Percentiles rank a stretch among this genome's conserved stretches.
These are phyloP conservation scores for Pterula multifida DNA, from an alignment of 1,284 basidiomycete genomes.

Conservation along the genomic window DNA sequence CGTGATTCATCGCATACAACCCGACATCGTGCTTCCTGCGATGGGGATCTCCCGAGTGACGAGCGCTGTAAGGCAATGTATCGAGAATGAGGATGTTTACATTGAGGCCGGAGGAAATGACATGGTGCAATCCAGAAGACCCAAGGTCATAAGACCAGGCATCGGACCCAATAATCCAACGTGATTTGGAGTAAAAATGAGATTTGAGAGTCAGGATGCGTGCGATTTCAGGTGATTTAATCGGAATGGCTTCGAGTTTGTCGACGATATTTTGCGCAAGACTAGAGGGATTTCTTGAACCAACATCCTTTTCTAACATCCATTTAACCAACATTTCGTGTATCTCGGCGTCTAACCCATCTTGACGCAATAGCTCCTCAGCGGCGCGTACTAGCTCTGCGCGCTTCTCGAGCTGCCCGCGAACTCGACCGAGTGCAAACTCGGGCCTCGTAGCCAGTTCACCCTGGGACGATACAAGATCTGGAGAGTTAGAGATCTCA, in stretches of 20 bases:
- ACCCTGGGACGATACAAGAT: slow-evolving; percentile 57
- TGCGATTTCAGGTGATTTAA: slow-evolving; percentile 31
- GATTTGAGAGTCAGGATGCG: slow-evolving; percentile 47
- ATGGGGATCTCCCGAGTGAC: slow-evolving; percentile 57
- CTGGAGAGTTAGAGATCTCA: slow-evolving; percentile 78
- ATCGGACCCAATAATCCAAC: slow-evolving; percentile 97
- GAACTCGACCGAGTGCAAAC: slow-evolving; percentile 86
- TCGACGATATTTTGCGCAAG: slow-evolving; percentile 17
- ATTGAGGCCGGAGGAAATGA: slow-evolving; percentile 82
- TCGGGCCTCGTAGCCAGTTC: slow-evolving; percentile 78
- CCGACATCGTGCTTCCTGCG: slow-evolving; percentile 89
- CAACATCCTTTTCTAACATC: slow-evolving; percentile 52
- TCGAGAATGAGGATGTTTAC: slow-evolving; percentile 96
- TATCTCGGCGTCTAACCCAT: slow-evolving; percentile 39
- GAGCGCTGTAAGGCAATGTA: slow-evolving; percentile 76
- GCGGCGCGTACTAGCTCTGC: slow-evolving; percentile 51
- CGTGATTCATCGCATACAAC: slow-evolving; percentile 97
- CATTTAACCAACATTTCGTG: slow-evolving; percentile 67
- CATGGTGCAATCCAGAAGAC: slow-evolving; percentile 92
- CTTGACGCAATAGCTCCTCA: slow-evolving; percentile 43
- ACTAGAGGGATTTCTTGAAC: slow-evolving; percentile 38
- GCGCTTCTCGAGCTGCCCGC: slow-evolving; percentile 69
- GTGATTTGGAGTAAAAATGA: slow-evolving; percentile 56
- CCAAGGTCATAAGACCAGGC: slow-evolving; percentile 97
- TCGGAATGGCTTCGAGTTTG: slow-evolving; percentile 33